phyloP scores from a whole-genome alignment of 805 yeast genomes.

The Zygoascus tannicola region DNA sequence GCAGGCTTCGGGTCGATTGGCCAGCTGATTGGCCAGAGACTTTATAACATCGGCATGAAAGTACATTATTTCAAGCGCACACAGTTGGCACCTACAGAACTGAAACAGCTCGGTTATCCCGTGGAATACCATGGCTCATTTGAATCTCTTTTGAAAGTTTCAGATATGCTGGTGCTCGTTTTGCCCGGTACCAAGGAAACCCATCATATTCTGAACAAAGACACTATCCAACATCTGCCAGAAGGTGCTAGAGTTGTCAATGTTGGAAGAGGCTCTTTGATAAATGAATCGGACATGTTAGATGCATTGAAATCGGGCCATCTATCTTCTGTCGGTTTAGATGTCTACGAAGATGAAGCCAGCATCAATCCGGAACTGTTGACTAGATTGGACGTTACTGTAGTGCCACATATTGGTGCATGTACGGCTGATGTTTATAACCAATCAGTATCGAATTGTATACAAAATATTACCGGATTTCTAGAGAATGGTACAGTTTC shows the following conservation, averaged over 20 bases:
- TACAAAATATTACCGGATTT: not conserved
- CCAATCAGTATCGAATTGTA: not conserved
- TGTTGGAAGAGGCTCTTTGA: slow-evolving; percentile 62
- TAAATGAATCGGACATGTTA: slow-evolving; percentile 55
- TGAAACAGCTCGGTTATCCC: slow-evolving; percentile 33
- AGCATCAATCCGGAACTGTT: slow-evolving; percentile 40
- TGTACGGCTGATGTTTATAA: slow-evolving; percentile 32
- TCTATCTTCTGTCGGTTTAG: slow-evolving; percentile 57
- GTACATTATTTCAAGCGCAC: slow-evolving; percentile 53
- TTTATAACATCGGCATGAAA: slow-evolving; percentile 52
- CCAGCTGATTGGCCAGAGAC: slow-evolving; percentile 46
- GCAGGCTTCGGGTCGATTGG: slow-evolving; percentile 75
- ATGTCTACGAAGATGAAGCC: slow-evolving; percentile 62
- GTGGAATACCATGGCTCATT: slow-evolving; percentile 39
- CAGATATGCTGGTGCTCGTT: slow-evolving; percentile 53
- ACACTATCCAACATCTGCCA: slow-evolving; percentile 39
- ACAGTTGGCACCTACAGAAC: slow-evolving; percentile 29
- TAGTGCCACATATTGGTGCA: slow-evolving; percentile 67
- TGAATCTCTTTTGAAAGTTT: slow-evolving; percentile 31
- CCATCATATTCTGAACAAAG: slow-evolving; percentile 40
- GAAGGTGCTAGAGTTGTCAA: slow-evolving; percentile 55
- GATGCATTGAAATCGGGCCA: slow-evolving; percentile 51
- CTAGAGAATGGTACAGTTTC: no score
- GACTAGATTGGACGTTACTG: slow-evolving; percentile 51
- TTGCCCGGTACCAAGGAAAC: slow-evolving; percentile 59